Evolutionary conservation across 2,329 filamentous ascomycete species (phyloP).

Genomic region (Exophiala spinifera): DNA sequence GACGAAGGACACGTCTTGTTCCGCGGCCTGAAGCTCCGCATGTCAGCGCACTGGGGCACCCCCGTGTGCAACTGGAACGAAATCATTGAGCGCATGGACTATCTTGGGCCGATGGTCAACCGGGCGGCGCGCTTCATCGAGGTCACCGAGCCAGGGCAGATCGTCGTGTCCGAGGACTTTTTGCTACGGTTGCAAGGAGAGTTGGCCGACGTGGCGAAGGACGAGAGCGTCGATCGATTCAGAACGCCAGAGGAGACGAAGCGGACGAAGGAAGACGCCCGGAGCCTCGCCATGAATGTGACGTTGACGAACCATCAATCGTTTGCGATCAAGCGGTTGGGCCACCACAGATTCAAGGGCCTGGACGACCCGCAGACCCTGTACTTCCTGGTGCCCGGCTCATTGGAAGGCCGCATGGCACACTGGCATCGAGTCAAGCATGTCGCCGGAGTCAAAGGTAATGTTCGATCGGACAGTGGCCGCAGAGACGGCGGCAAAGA

Average conservation of each 20-base stretch:
- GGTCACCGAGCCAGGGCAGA: conserved; percentile 26
- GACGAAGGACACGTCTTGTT: conserved; percentile 20
- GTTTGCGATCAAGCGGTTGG: conserved; percentile 22
- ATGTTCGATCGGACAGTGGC: conserved; percentile 2
- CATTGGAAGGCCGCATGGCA: conserved; percentile 21
- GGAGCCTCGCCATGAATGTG: conserved; percentile 2
- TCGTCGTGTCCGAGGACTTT: conserved; percentile 25
- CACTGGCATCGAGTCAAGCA: conserved; percentile 25
- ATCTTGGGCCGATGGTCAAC: conserved; percentile 27
- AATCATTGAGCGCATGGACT: conserved; percentile 27
- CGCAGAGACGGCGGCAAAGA: background rate
- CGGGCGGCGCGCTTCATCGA: conserved; percentile 27
- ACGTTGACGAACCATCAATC: conserved; percentile 18
- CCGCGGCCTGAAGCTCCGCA: conserved; percentile 24
- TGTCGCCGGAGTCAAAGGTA: conserved; percentile 23
- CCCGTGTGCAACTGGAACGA: conserved; percentile 27
- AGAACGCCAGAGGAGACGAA: background rate
- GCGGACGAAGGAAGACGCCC: no score
- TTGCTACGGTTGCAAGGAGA: conserved; percentile 18
- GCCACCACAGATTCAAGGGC: conserved; percentile 24
- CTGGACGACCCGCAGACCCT: conserved; percentile 21
- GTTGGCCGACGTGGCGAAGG: conserved; percentile 5
- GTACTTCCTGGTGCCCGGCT: conserved; percentile 24
- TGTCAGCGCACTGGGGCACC: conserved; percentile 25
- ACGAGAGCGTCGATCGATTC: background rate